These are phyloP conservation scores for Colletotrichum echinochloae DNA, from an alignment of 2,329 filamentous ascomycete species.

Conservation along the genomic window DNA sequence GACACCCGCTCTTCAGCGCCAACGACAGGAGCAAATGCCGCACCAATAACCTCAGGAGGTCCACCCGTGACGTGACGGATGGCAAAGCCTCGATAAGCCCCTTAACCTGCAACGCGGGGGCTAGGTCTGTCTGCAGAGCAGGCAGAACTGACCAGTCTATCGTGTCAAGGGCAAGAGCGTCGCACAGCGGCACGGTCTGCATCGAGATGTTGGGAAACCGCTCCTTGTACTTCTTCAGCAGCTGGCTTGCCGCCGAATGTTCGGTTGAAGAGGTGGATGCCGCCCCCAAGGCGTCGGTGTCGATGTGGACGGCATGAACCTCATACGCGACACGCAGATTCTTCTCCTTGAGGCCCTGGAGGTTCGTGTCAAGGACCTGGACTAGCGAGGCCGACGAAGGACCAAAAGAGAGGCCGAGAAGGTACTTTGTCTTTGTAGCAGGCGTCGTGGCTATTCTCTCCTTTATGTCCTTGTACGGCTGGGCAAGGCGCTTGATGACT, in stretches of 20 bases:
- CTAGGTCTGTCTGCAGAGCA: constrained; percentile 40
- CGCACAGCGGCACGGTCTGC: constrained; percentile 71
- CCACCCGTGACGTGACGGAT: constrained; percentile 80
- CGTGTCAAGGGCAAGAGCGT: constrained; percentile 64
- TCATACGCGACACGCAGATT: constrained; percentile 76
- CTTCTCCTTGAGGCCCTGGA: constrained; percentile 72
- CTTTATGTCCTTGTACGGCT: constrained; percentile 61
- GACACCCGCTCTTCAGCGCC: constrained; percentile 70
- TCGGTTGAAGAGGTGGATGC: constrained; percentile 30
- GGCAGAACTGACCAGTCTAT: constrained; percentile 67
- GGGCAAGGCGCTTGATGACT: constrained; percentile 76
- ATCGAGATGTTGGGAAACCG: constrained; percentile 77
- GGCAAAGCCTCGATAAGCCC: constrained; percentile 70
- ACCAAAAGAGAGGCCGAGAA: constrained; percentile 87
- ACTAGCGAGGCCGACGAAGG: constrained; percentile 83
- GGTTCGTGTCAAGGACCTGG: constrained; percentile 78
- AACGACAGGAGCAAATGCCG: constrained; percentile 77
- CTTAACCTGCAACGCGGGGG: constrained; percentile 60
- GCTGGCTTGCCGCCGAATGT: constrained; percentile 51
- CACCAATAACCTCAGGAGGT: constrained; percentile 78
- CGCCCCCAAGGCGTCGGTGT: constrained; percentile 52
- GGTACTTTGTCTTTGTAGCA: constrained; percentile 61
- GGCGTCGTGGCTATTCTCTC: constrained; percentile 33
- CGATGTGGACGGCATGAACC: constrained; percentile 70
- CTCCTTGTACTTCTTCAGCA: constrained; percentile 66